A percentile compares a stretch with the other conserved stretches of the same genome.
Conservation (phyloP, 331 rosid genomes). For the Acacia concinna region DNA sequence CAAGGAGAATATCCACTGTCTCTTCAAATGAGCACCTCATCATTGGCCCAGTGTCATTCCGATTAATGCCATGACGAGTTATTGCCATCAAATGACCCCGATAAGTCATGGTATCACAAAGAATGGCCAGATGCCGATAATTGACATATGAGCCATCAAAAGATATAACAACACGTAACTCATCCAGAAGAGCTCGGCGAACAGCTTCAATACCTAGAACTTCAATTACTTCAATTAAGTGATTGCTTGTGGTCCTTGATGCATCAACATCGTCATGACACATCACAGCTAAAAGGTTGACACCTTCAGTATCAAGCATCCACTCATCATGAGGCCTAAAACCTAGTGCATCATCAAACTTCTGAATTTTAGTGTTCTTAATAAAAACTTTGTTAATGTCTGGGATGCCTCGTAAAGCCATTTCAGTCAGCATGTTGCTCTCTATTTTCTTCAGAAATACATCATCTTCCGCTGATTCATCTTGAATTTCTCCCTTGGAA, state of each 20-base stretch:
- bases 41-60: conserved; percentile 99
- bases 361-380: conserved; percentile 75
- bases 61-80: conserved; percentile 94
- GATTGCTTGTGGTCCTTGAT: conserved; percentile 88
- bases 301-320: conserved; percentile 99
- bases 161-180: conserved; percentile 91
- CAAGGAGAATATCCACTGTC: conserved; percentile 96
- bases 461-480: conserved; percentile 98
- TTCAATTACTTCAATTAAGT: conserved; percentile 94
- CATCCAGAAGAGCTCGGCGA: conserved; percentile 82
- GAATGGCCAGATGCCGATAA: conserved; percentile 87
- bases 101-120: conserved; percentile 97
- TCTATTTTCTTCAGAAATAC: conserved; percentile 94
- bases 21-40: conserved; percentile 99
- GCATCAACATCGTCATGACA: conserved; percentile 96
- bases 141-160: conserved; percentile 92
- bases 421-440: conserved; percentile 96
- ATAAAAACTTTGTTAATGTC: conserved; percentile 94
- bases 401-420: conserved; percentile 95
- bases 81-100: conserved; percentile 99
- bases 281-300: conserved; percentile 90
- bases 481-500: conserved; percentile 62
- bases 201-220: conserved; percentile 99
- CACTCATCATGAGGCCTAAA: conserved; percentile 92
- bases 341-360: conserved; percentile 80